Conservation (phyloP, 2,329 filamentous ascomycete species). For the Botrytis fabae region DNA sequence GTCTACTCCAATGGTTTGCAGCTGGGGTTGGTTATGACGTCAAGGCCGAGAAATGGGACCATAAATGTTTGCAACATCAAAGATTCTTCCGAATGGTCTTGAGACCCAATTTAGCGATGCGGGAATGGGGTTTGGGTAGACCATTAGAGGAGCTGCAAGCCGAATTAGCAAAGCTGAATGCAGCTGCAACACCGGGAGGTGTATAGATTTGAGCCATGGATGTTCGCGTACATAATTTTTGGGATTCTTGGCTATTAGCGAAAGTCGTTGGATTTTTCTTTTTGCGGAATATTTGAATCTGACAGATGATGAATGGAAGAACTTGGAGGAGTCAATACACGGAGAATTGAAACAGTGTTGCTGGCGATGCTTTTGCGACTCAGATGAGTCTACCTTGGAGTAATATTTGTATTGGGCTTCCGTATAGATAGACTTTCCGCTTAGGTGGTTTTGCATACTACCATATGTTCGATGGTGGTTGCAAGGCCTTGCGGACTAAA, state of each 20-base stretch:
- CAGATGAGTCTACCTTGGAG: constrained; percentile 6
- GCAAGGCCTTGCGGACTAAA: not conserved
- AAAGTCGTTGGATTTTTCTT: not conserved
- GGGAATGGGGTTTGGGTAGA: constrained; percentile 20
- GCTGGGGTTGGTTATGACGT: constrained; percentile 33
- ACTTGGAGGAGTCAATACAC: not conserved
- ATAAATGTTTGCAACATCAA: constrained; percentile 34
- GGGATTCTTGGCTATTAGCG: not conserved
- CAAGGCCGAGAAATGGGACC: constrained; percentile 36
- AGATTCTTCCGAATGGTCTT: constrained; percentile 36
- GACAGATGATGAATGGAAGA: not conserved
- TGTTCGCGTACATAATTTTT: not conserved
- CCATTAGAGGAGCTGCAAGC: constrained; percentile 12
- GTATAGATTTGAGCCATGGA: not conserved
- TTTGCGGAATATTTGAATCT: not conserved
- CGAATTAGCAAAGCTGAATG: constrained; percentile 11
- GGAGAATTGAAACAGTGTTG: not conserved
- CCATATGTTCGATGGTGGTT: not conserved
- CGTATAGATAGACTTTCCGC: constrained; percentile 3
- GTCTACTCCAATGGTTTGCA: constrained; percentile 35
- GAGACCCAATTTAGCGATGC: constrained; percentile 34
- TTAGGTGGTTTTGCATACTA: constrained; percentile 4
- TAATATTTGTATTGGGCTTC: not conserved
- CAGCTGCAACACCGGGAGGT: not conserved
- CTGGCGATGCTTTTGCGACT: constrained; percentile 12